Conservation (phyloP, 1,284 basidiomycete genomes). For the Tylopilus orsonianus region DNA sequence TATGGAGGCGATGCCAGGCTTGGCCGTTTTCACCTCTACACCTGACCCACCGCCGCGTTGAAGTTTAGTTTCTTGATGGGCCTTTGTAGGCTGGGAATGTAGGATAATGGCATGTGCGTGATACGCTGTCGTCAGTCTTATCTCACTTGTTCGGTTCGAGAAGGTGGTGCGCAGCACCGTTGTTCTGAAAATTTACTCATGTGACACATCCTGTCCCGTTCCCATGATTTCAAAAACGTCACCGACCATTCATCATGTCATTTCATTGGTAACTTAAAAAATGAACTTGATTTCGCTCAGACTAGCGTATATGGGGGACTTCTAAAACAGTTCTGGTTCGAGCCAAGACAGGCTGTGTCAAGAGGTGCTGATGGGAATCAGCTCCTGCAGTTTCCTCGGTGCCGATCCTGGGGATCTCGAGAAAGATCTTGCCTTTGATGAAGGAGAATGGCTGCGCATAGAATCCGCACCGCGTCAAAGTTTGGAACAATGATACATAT, state of each 20-base stretch:
- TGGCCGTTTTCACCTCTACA: conserved; percentile 21
- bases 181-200: neutral
- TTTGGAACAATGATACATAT: neutral
- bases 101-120: neutral
- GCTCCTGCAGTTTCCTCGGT: neutral
- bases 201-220: too few relatives aligned
- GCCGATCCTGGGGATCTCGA: conserved; percentile 1
- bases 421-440: conserved; percentile 4
- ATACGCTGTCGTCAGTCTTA: neutral
- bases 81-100: neutral
- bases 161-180: too few relatives aligned
- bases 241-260: too few relatives aligned
- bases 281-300: neutral
- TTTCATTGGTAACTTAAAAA: too few relatives aligned
- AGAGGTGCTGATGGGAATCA: neutral
- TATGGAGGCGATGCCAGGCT: conserved; percentile 20
- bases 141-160: neutral
- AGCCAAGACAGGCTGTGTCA: neutral
- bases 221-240: too few relatives aligned
- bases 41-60: neutral
- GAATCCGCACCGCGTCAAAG: neutral
- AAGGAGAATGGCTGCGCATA: conserved; percentile 11
- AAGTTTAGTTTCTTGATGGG: neutral
- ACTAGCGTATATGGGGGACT: neutral
- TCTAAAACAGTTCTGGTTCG: too few relatives aligned